Base-by-base conservation (phyloP, 1,139 yeast genomes). In the Suhomyces choctaworum region DNA sequence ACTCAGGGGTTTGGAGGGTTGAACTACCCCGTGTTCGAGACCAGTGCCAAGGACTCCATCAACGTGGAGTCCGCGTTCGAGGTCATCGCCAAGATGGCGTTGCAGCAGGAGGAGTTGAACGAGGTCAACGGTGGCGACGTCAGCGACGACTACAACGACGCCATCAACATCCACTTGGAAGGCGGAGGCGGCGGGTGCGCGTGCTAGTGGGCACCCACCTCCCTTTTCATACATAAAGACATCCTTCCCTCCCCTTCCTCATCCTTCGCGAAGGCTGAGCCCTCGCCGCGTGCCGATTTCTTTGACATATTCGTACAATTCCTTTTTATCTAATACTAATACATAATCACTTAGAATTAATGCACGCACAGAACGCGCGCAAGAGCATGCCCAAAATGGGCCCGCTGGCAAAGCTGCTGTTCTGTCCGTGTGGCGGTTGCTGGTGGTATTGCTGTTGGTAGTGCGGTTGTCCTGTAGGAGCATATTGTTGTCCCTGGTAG, bases 71-170 rank as follows among this genome's bases (percentile, higher is more conserved):
- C 84, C 54, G 98, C 97, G 1, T 92, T 92, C 58, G 97, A 92
- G 57, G 96, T 89, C 29, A 87, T 92, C 52, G 97, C 97, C 23
- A 78, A 96, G 55, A 88, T 87, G 70, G 98, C 98, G 0, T 71
- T 92, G 51, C 90, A 83, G 55, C 94, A 84, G 58, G 96, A 90
- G 58, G 94, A 86, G 58, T 83, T 82, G 52, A 89, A 84, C 48
- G 94, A 92, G 34, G 85, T 85, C 46, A 88, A 86, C 43, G 88
- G 85, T 47, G 84, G 82, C 50, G 96, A 89, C 54, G 72, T 61
- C 25, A 65, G 62, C 43, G 75, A 70, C 44, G 97, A 92, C 61
- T 90, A 88, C 60, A 86, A 94, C 35, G 97, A 92, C 62, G 97
- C 97, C 27, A 90, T 92, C 46, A 90, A 90, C 61, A 90, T 92